Evolutionary conservation across 106 monocot genomes (phyloP).

Genomic region (Dendrobium chrysotoxum): DNA sequence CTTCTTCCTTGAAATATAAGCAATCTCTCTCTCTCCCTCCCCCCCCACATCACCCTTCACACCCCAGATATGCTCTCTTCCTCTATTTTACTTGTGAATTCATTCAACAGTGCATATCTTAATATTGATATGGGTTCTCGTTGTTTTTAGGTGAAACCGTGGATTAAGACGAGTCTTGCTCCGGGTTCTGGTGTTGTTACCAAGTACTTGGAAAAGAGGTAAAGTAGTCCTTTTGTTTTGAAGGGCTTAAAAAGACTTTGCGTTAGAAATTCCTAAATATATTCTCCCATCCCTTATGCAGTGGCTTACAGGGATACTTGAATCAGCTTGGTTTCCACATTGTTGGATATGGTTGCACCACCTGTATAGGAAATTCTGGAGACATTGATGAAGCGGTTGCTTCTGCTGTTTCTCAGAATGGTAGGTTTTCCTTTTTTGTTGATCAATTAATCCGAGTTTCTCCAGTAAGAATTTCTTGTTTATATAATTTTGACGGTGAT

Average conservation of each 20-base stretch:
- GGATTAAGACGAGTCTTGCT: constrained; percentile 95
- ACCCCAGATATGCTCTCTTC: not conserved
- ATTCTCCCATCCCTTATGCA: constrained; percentile 17
- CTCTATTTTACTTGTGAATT: not conserved
- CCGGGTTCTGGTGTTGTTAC: constrained; percentile 91
- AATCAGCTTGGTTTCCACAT: constrained; percentile 83
- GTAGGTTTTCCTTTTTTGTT: constrained; percentile 25
- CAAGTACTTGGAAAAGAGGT: constrained; percentile 87
- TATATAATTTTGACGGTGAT: constrained; percentile 5
- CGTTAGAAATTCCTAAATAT: not conserved
- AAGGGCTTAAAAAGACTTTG: not conserved
- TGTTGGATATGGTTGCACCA: constrained; percentile 97
- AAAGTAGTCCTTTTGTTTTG: constrained; percentile 41
- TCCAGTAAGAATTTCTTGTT: not conserved
- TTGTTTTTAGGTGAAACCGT: constrained; percentile 65
- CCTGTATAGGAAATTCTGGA: constrained; percentile 97
- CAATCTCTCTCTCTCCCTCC: not conserved
- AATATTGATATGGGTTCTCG: not conserved
- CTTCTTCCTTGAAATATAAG: not conserved
- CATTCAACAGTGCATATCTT: not conserved
- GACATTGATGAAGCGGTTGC: constrained; percentile 84
- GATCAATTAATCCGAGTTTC: not conserved
- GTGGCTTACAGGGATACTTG: constrained; percentile 88
- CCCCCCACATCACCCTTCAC: not conserved
- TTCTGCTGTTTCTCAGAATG: constrained; percentile 82